Conservation (phyloP, 148 eudicot genomes). For the Amaranthus hypochondriacus region DNA sequence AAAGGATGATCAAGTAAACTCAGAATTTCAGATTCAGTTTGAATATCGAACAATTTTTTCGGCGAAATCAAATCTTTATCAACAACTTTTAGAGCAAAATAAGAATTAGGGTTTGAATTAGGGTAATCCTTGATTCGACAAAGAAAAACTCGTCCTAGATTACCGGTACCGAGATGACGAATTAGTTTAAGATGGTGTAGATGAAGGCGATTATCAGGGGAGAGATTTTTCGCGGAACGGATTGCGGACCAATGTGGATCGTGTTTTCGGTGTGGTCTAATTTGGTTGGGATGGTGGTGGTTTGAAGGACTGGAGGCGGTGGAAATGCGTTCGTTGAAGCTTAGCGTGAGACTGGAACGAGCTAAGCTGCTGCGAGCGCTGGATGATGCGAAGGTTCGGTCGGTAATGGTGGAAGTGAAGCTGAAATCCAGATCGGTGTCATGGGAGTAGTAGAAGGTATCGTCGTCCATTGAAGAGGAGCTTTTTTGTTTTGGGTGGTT, state of each 20-base stretch:
- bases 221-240: conserved; percentile 47
- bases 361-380: conserved; percentile 55
- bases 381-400: conserved; percentile 25
- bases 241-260: conserved; percentile 70
- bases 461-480: conserved; percentile 30
- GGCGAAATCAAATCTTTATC: conserved; percentile 50
- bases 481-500: not conserved
- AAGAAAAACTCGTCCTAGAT: conserved; percentile 77
- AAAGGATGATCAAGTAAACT: conserved; percentile 70
- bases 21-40: conserved; percentile 56
- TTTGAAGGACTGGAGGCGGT: conserved; percentile 25
- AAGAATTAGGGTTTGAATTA: conserved; percentile 30
- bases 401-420: conserved; percentile 49
- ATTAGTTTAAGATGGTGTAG: conserved; percentile 73
- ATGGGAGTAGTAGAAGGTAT: conserved; percentile 20
- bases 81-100: conserved; percentile 76
- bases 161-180: conserved; percentile 67
- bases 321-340: conserved; percentile 32
- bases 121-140: conserved; percentile 66
- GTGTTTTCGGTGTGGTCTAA: conserved; percentile 44
- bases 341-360: conserved; percentile 56
- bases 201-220: conserved; percentile 56
- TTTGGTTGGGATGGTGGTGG: conserved; percentile 19
- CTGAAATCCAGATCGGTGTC: conserved; percentile 66
- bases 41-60: conserved; percentile 51